Percentiles rank a stretch among this genome's conserved stretches.
Evolutionary conservation across 2,329 filamentous ascomycete species (phyloP).

Genomic region (Aureobasidium sp.): DNA sequence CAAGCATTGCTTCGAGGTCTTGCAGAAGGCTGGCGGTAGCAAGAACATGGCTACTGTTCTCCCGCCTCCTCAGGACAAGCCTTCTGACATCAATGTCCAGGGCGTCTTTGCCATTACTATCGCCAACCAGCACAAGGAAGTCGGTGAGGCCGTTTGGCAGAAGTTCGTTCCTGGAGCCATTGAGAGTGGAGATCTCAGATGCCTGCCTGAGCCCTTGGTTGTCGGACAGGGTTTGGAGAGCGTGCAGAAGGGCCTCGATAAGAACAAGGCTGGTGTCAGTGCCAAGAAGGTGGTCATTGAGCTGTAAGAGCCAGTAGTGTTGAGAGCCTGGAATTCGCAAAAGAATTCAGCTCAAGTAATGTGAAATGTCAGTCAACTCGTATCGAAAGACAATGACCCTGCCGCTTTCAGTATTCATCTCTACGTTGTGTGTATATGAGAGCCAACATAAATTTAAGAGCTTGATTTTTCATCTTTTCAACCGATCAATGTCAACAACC

Average conservation of each 20-base stretch:
- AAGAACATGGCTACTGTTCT: slow-evolving; percentile 14
- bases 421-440: too few relatives aligned
- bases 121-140: slow-evolving; percentile 15
- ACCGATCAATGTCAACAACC: too few relatives aligned
- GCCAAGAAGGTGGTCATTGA: slow-evolving; percentile 32
- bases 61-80: slow-evolving; percentile 18
- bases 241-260: slow-evolving; percentile 30
- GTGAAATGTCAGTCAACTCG: too few relatives aligned
- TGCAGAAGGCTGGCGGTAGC: slow-evolving; percentile 14
- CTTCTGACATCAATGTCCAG: slow-evolving; percentile 20
- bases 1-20: slow-evolving; percentile 12
- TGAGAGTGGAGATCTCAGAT: slow-evolving; percentile 21
- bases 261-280: slow-evolving; percentile 30
- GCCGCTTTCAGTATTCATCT: too few relatives aligned
- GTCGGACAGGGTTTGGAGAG: slow-evolving; percentile 31
- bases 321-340: too few relatives aligned
- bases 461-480: too few relatives aligned
- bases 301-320: background rate
- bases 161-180: slow-evolving; percentile 27
- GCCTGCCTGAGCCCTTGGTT: slow-evolving; percentile 28
- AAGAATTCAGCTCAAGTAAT: too few relatives aligned
- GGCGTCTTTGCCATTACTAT: slow-evolving; percentile 20
- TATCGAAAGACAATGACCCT: too few relatives aligned
- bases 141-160: slow-evolving; percentile 25
- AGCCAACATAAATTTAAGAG: too few relatives aligned